phyloP scores from a whole-genome alignment of 169 alveolate species.

The Cryptosporidium sp. region DNA sequence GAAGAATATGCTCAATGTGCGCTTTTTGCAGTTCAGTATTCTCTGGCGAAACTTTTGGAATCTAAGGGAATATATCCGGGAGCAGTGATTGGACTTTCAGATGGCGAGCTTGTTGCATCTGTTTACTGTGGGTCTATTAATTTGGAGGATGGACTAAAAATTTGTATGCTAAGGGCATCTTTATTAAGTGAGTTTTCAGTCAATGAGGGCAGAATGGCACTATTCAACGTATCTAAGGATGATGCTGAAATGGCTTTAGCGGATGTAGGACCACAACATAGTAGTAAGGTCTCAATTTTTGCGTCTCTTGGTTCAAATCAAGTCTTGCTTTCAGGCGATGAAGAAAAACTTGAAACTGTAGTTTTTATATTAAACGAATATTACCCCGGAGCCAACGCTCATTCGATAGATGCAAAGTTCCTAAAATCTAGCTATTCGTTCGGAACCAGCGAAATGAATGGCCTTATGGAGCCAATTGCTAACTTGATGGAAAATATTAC shows the following conservation, averaged over 20 bases:
- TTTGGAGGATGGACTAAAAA: slow-evolving; percentile 79
- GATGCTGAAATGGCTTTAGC: slow-evolving; percentile 84
- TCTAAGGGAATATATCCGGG: slow-evolving; percentile 83
- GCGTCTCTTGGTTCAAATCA: slow-evolving; percentile 78
- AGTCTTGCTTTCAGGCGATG: slow-evolving; percentile 78
- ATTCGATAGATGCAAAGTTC: slow-evolving; percentile 6
- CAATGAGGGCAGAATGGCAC: slow-evolving; percentile 69
- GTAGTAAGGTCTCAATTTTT: slow-evolving; percentile 71
- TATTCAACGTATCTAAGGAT: slow-evolving; percentile 78
- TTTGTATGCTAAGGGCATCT: slow-evolving; percentile 77
- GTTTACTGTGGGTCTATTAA: slow-evolving; percentile 79
- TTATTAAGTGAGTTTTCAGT: slow-evolving; percentile 69
- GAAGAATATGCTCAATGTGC: slow-evolving; percentile 82
- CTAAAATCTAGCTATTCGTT: slow-evolving; percentile 22
- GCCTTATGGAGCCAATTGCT: slow-evolving; percentile 76
- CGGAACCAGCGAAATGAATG: slow-evolving; percentile 13
- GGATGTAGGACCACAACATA: slow-evolving; percentile 80
- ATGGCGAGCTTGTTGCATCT: slow-evolving; percentile 83
- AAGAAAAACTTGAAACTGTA: slow-evolving; percentile 78
- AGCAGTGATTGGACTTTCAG: slow-evolving; percentile 80
- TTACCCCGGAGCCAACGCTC: background rate
- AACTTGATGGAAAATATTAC: slow-evolving; percentile 76
- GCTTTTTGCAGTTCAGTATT: slow-evolving; percentile 82
- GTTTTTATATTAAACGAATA: slow-evolving; percentile 72
- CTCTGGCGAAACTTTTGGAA: slow-evolving; percentile 80